Percentiles rank a stretch among this genome's conserved stretches.
phyloP scores from a whole-genome alignment of 2,329 filamentous ascomycete species.

The Septoria linicola region DNA sequence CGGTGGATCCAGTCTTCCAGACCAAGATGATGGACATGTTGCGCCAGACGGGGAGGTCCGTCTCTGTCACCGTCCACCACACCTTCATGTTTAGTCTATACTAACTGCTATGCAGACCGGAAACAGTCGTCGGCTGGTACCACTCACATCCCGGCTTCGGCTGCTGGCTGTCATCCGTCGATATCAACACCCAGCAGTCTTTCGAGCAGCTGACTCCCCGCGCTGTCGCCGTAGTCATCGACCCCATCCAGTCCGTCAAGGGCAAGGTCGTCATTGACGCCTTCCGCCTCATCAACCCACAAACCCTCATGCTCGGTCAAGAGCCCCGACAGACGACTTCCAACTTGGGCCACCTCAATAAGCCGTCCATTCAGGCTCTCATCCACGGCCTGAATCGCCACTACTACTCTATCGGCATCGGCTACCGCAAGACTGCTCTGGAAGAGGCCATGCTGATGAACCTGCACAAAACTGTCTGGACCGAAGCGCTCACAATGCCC shows the following conservation, averaged over 20 bases:
- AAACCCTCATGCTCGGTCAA: constrained; percentile 96
- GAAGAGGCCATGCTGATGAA: constrained; percentile 99
- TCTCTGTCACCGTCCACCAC: neutral
- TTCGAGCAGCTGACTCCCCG: constrained; percentile 97
- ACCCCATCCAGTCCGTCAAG: constrained; percentile 98
- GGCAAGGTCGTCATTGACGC: constrained; percentile 99
- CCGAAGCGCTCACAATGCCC: constrained; percentile 93
- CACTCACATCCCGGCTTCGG: constrained; percentile 99
- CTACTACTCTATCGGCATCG: constrained; percentile 98
- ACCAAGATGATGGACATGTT: constrained; percentile 99
- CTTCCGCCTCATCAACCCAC: constrained; percentile 96
- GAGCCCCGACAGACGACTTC: constrained; percentile 97
- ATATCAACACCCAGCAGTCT: constrained; percentile 99
- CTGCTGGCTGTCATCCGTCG: constrained; percentile 97
- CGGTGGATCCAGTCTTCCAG: constrained; percentile 97
- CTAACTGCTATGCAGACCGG: constrained; percentile 61
- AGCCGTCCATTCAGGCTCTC: constrained; percentile 98
- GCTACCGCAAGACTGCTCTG: constrained; percentile 91
- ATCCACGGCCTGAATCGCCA: constrained; percentile 97
- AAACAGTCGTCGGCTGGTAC: constrained; percentile 98
- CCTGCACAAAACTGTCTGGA: constrained; percentile 99
- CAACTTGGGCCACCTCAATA: constrained; percentile 96
- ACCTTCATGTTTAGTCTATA: neutral
- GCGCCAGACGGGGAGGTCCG: constrained; percentile 89
- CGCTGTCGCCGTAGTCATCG: constrained; percentile 95